These are phyloP conservation scores for Ceratocystis lukuohia DNA, from an alignment of 2,329 filamentous ascomycete genomes.

Conservation along the genomic window DNA sequence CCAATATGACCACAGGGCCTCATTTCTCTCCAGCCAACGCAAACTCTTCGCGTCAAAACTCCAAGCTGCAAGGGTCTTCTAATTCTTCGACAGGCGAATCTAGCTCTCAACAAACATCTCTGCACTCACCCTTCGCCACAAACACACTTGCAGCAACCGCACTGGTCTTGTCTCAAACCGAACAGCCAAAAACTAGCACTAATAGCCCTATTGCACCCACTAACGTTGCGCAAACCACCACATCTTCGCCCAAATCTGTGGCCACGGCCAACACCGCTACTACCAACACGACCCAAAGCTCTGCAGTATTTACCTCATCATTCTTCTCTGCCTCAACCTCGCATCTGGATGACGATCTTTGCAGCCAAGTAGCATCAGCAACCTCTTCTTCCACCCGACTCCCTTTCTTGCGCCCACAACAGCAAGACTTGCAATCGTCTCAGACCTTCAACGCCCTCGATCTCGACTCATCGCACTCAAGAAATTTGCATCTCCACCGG, in stretches of 20 bases:
- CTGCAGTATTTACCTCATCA: slow-evolving; percentile 17
- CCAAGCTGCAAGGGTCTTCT: slow-evolving; percentile 12
- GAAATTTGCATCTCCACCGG: slow-evolving; percentile 34
- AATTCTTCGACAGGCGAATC: slow-evolving; percentile 8
- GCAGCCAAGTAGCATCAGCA: slow-evolving; percentile 14
- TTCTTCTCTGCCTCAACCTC: slow-evolving; percentile 18
- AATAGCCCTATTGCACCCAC: neutral
- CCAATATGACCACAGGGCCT: slow-evolving; percentile 5
- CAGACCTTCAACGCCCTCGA: slow-evolving; percentile 18
- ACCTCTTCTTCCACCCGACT: slow-evolving; percentile 16
- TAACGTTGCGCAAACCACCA: slow-evolving; percentile 3
- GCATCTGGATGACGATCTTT: slow-evolving; percentile 17
- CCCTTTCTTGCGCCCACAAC: slow-evolving; percentile 8
- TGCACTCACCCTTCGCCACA: slow-evolving; percentile 11
- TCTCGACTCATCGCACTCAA: slow-evolving; percentile 15
- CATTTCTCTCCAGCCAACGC: neutral
- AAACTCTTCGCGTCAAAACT: slow-evolving; percentile 12
- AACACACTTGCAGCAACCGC: slow-evolving; percentile 13
- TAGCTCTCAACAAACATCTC: slow-evolving; percentile 10
- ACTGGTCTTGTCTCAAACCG: slow-evolving; percentile 9
- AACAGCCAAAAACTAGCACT: neutral
- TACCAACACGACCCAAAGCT: slow-evolving; percentile 12
- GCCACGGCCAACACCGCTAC: slow-evolving; percentile 13
- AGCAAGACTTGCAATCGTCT: slow-evolving; percentile 15
- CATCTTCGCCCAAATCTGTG: slow-evolving; percentile 16